Conservation (phyloP, 1,139 yeast species). For the Pichia sp. region DNA sequence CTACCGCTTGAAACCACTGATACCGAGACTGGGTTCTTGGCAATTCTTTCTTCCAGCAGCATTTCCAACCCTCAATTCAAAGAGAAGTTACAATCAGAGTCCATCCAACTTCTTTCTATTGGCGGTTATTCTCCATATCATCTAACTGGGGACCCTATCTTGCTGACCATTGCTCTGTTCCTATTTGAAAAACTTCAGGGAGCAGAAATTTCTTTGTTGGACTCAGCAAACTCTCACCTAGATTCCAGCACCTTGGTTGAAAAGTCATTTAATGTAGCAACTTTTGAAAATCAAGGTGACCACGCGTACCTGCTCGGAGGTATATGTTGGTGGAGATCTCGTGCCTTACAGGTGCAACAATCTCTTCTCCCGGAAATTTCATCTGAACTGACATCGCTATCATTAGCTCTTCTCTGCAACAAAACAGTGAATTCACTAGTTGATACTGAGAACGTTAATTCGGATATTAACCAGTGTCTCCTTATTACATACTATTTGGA, state of each 20-base stretch:
- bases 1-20: slow-evolving; percentile 29
- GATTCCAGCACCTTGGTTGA: slow-evolving; percentile 24
- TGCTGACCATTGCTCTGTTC: slow-evolving; percentile 39
- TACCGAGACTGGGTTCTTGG: slow-evolving; percentile 22
- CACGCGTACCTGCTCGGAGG: slow-evolving; percentile 36
- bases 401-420: slow-evolving; percentile 34
- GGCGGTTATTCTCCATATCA: slow-evolving; percentile 64
- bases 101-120: slow-evolving; percentile 35
- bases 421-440: slow-evolving; percentile 31
- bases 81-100: slow-evolving; percentile 13
- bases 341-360: slow-evolving; percentile 56
- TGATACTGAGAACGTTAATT: slow-evolving; percentile 18
- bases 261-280: slow-evolving; percentile 12
- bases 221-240: slow-evolving; percentile 5
- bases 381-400: slow-evolving; percentile 35
- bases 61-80: slow-evolving; percentile 8
- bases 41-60: slow-evolving; percentile 5
- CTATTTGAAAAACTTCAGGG: slow-evolving; percentile 44
- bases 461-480: slow-evolving; percentile 26
- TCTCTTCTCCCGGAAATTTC: slow-evolving; percentile 57
- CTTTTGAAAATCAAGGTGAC: slow-evolving; percentile 13
- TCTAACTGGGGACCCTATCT: slow-evolving; percentile 43
- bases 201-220: slow-evolving; percentile 28
- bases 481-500: slow-evolving; percentile 55
- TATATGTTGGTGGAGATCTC: slow-evolving; percentile 65